phyloP scores from a whole-genome alignment of 2,329 filamentous ascomycete genomes.

The Aspergillus caelatus region DNA sequence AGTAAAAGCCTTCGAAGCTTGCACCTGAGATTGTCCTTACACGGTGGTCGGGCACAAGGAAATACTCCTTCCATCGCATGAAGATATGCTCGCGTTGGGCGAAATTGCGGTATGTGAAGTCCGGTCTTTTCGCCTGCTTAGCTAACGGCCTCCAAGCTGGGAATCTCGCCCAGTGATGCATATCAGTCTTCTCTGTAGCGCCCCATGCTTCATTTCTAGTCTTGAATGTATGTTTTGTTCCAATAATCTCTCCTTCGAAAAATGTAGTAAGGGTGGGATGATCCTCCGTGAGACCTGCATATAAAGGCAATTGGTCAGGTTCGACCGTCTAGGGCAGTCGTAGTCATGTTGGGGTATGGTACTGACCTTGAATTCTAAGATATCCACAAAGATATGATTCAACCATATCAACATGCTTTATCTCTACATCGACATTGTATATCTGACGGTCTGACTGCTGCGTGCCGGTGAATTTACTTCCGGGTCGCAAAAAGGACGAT shows the following conservation, averaged over 20 bases:
- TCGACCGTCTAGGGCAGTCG: neutral
- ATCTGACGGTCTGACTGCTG: conserved; percentile 91
- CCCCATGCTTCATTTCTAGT: conserved; percentile 91
- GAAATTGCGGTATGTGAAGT: conserved; percentile 67
- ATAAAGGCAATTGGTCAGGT: conserved; percentile 8
- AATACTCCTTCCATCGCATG: conserved; percentile 99
- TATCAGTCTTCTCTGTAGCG: conserved; percentile 85
- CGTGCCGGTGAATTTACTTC: conserved; percentile 85
- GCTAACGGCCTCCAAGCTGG: conserved; percentile 78
- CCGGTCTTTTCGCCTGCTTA: conserved; percentile 61
- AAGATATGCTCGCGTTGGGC: conserved; percentile 86
- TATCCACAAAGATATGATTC: conserved; percentile 96
- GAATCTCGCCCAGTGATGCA: conserved; percentile 92
- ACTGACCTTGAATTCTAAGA: conserved; percentile 84
- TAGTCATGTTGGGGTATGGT: neutral
- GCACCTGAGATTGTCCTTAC: conserved; percentile 89
- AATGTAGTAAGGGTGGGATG: conserved; percentile 98
- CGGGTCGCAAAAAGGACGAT: conserved; percentile 82
- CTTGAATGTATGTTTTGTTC: conserved; percentile 89
- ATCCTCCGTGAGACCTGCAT: conserved; percentile 82
- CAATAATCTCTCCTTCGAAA: conserved; percentile 98
- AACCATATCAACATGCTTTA: conserved; percentile 92
- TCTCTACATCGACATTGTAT: conserved; percentile 95
- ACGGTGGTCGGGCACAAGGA: conserved; percentile 91
- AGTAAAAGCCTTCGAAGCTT: conserved; percentile 98